Conservation (phyloP, 2,329 filamentous ascomycete species). For the Claviceps monticola region DNA sequence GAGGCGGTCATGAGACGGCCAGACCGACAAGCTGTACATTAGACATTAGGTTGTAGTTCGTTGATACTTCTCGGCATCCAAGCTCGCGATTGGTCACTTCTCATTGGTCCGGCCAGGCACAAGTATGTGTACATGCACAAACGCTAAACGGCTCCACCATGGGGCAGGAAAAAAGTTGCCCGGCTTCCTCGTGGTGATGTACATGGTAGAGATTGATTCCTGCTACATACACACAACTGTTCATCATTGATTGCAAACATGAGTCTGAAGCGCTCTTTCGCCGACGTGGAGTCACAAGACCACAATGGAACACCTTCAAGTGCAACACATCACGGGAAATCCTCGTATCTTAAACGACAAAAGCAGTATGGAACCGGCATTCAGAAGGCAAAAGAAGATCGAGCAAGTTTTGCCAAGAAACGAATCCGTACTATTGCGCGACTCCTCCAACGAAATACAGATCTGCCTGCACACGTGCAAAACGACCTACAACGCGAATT, state of each 20-base stretch:
- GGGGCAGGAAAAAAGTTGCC: not conserved
- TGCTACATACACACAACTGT: not conserved
- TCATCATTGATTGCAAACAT: constrained; percentile 8
- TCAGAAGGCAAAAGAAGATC: constrained; percentile 30
- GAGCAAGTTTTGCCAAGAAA: constrained; percentile 53
- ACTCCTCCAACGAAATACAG: constrained; percentile 43
- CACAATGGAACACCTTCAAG: not conserved
- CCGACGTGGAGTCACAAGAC: constrained; percentile 13
- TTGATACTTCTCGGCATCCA: too few species aligned
- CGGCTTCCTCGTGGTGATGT: not conserved
- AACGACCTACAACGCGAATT: constrained; percentile 61
- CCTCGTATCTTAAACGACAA: constrained; percentile 16
- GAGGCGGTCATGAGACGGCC: too few species aligned
- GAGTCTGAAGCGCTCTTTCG: constrained; percentile 19
- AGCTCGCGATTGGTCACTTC: too few species aligned
- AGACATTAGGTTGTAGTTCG: too few species aligned
- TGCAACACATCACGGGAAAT: not conserved
- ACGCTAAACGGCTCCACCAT: not conserved
- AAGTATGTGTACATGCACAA: too few species aligned
- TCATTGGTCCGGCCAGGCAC: too few species aligned
- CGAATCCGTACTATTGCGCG: constrained; percentile 56
- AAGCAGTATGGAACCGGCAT: constrained; percentile 22
- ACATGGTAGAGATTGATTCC: too few species aligned
- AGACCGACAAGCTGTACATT: too few species aligned
- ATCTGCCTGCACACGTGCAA: constrained; percentile 53